Evolutionary conservation across 345 rosid genomes (phyloP).

Genomic region (Brassica carinata): DNA sequence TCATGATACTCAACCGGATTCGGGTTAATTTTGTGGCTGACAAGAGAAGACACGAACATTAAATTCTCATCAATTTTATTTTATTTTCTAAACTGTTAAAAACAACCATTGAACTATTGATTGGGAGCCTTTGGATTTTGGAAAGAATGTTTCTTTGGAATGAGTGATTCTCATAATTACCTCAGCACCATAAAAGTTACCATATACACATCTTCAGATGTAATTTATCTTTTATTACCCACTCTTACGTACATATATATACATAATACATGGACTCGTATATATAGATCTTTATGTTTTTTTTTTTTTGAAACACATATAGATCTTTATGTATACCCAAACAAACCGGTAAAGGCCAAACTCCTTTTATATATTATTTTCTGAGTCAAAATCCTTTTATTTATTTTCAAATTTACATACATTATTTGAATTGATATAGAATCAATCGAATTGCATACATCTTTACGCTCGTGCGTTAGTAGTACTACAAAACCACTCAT

Average conservation of each 20-base stretch:
- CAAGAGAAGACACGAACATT: conserved; percentile 30
- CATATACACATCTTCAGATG: conserved; percentile 42
- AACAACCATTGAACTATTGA: conserved; percentile 23
- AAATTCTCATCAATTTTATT: not conserved
- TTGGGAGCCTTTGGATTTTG: conserved; percentile 37
- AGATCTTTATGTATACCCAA: no score
- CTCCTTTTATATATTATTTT: not conserved
- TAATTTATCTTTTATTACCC: conserved; percentile 24
- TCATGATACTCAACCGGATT: conserved; percentile 8
- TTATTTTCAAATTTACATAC: no score
- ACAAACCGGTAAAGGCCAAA: not conserved
- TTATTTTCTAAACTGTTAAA: conserved; percentile 1
- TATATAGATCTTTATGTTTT: no score
- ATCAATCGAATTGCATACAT: not conserved
- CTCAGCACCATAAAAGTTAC: conserved; percentile 42
- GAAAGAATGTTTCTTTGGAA: conserved; percentile 44
- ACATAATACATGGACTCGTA: no score
- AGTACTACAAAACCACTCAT: conserved; percentile 3
- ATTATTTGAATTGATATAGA: not conserved
- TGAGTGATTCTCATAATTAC: conserved; percentile 36
- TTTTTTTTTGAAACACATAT: no score
- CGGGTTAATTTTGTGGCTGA: conserved; percentile 32
- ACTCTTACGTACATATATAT: not conserved
- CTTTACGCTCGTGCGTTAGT: not conserved
- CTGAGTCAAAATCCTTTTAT: not conserved